Evolutionary conservation across 2,329 filamentous ascomycete genomes (phyloP).

Genomic region (Achaetomium macrosporum): DNA sequence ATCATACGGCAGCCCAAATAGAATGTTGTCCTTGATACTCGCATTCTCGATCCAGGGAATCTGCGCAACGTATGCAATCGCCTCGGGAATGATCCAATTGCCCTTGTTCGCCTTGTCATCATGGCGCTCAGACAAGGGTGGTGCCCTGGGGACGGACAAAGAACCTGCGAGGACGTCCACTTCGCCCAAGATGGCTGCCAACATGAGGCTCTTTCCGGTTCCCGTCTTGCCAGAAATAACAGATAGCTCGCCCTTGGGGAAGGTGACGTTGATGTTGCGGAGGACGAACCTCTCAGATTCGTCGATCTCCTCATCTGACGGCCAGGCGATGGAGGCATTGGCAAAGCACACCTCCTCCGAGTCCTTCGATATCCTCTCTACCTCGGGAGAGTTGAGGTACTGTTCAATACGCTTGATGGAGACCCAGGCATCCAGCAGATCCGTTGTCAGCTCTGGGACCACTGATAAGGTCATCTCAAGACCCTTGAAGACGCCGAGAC

Average conservation of each 20-base stretch:
- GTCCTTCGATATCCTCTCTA: constrained; percentile 46
- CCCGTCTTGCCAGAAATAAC: constrained; percentile 74
- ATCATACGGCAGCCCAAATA: constrained; percentile 68
- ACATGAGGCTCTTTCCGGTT: constrained; percentile 68
- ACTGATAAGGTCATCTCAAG: constrained; percentile 66
- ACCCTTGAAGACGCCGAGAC: constrained; percentile 67
- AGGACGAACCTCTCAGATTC: constrained; percentile 59
- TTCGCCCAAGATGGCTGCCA: constrained; percentile 70
- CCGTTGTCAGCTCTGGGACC: constrained; percentile 66
- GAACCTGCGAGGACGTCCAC: constrained; percentile 61
- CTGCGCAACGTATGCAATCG: constrained; percentile 70
- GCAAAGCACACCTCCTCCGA: constrained; percentile 59
- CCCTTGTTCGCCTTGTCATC: constrained; percentile 56
- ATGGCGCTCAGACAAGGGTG: constrained; percentile 47
- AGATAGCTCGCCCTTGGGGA: constrained; percentile 63
- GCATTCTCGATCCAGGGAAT: constrained; percentile 84
- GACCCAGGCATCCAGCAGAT: constrained; percentile 66
- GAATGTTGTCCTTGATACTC: constrained; percentile 69
- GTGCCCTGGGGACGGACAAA: constrained; percentile 50
- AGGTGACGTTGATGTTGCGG: constrained; percentile 57
- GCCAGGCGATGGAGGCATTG: constrained; percentile 67
- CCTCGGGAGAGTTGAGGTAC: constrained; percentile 64
- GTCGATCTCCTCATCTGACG: constrained; percentile 54
- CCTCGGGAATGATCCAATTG: constrained; percentile 64
- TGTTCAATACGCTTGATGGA: constrained; percentile 65